Percentiles rank a stretch among this genome's conserved stretches.
Evolutionary conservation across 1,284 basidiomycete genomes (phyloP).

Genomic region (Salmacisia buchloeana): DNA sequence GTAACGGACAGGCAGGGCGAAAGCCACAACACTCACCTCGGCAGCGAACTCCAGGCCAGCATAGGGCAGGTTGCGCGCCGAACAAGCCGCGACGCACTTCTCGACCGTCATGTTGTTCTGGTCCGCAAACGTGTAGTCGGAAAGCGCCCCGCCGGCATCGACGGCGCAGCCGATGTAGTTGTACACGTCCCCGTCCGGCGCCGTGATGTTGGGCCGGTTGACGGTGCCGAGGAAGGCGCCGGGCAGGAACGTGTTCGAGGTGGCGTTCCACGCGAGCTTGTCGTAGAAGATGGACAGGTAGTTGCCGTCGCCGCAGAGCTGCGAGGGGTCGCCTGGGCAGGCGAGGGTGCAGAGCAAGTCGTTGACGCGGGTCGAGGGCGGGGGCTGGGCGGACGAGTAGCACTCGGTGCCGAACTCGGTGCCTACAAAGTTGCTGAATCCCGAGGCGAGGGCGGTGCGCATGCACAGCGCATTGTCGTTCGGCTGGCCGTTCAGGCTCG

Average conservation of each 20-base stretch:
- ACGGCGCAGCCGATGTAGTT: conserved; percentile 13
- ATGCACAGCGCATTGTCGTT: not conserved
- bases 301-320: conserved; percentile 50
- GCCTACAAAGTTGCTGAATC: not conserved
- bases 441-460: not conserved
- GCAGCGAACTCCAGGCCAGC: conserved; percentile 59
- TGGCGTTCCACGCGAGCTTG: conserved; percentile 10
- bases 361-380: not conserved
- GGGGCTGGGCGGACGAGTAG: not conserved
- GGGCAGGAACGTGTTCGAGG: not conserved
- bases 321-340: conserved; percentile 61
- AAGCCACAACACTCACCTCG: conserved; percentile 32
- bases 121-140: conserved; percentile 32
- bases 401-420: not conserved
- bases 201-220: not conserved
- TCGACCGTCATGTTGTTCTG: conserved; percentile 59
- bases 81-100: conserved; percentile 57
- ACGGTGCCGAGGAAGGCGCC: conserved; percentile 8
- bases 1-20: too few species aligned
- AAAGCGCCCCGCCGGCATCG: not conserved
- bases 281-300: conserved; percentile 7
- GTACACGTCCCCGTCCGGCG: conserved; percentile 6
- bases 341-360: conserved; percentile 59
- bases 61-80: conserved; percentile 55
- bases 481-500: not conserved